Percentiles rank a stretch among this genome's conserved stretches.
Evolutionary conservation across 2,329 filamentous ascomycete genomes (phyloP).

Genomic region (Calycina herbarum): DNA sequence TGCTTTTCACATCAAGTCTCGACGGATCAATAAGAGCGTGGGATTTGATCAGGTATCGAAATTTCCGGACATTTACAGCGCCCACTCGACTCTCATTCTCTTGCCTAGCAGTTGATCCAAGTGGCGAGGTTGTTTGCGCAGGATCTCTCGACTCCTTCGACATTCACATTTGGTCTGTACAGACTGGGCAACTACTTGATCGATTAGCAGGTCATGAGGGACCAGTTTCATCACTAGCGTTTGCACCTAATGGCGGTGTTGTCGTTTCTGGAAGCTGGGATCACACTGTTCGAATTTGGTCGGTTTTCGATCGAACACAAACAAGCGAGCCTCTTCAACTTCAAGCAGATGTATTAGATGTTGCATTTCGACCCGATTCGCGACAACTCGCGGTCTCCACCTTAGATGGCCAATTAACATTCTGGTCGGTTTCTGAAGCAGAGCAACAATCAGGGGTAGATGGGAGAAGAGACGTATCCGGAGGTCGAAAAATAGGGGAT

Average conservation of each 20-base stretch:
- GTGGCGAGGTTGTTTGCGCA: constrained; percentile 92
- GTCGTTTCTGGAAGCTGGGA: constrained; percentile 96
- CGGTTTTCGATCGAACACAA: constrained; percentile 88
- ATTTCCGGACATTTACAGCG: constrained; percentile 96
- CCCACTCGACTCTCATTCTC: constrained; percentile 90
- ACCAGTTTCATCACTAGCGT: constrained; percentile 83
- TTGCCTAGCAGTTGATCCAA: constrained; percentile 93
- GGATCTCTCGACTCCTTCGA: constrained; percentile 96
- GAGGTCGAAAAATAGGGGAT: constrained; percentile 84
- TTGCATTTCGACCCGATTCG: constrained; percentile 87
- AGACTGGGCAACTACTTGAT: constrained; percentile 93
- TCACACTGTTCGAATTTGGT: constrained; percentile 92
- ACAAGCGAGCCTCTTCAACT: constrained; percentile 92
- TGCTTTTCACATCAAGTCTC: constrained; percentile 91
- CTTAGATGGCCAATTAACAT: constrained; percentile 88
- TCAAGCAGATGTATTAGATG: constrained; percentile 83
- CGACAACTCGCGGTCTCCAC: constrained; percentile 89
- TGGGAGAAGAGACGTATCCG: constrained; percentile 87
- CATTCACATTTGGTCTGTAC: constrained; percentile 97
- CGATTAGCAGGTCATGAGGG: constrained; percentile 90
- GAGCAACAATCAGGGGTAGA: constrained; percentile 85
- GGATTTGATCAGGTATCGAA: constrained; percentile 94
- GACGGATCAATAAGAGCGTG: constrained; percentile 94
- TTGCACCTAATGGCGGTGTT: constrained; percentile 80
- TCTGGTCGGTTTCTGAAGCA: constrained; percentile 90